Percentiles rank a stretch among this genome's conserved stretches.
Conservation (phyloP, 805 yeast genomes). For the Spathaspora arborariae region DNA sequence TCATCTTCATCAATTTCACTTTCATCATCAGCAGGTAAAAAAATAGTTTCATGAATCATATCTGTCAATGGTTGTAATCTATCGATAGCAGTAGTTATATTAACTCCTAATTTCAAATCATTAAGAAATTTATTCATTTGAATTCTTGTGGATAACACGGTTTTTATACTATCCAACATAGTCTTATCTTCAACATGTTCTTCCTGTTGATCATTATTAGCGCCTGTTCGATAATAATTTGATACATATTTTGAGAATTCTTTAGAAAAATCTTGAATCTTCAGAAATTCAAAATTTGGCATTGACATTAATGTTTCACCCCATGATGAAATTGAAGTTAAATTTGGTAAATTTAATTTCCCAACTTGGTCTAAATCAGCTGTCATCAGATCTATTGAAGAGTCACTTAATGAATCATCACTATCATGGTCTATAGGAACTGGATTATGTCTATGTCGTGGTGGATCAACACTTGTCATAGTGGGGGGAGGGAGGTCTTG, state of each 20-base stretch:
- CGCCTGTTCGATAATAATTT: slow-evolving; percentile 15
- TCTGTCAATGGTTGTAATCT: slow-evolving; percentile 45
- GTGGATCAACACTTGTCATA: background rate
- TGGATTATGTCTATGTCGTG: background rate
- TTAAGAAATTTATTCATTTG: slow-evolving; percentile 39
- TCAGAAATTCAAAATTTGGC: slow-evolving; percentile 20
- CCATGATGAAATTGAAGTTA: slow-evolving; percentile 18
- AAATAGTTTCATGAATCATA: slow-evolving; percentile 44
- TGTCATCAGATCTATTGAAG: slow-evolving; percentile 33
- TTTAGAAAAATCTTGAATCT: slow-evolving; percentile 22
- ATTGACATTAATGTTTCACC: slow-evolving; percentile 20
- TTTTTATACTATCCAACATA: slow-evolving; percentile 30
- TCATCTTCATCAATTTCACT: slow-evolving; percentile 22
- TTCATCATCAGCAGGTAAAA: slow-evolving; percentile 48
- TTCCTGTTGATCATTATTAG: slow-evolving; percentile 8
- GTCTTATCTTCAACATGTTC: slow-evolving; percentile 14
- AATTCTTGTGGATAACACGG: slow-evolving; percentile 37
- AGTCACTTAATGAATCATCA: slow-evolving; percentile 1
- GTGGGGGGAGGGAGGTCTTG: background rate
- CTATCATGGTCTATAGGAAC: background rate
- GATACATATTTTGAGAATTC: slow-evolving; percentile 30
- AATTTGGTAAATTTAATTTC: slow-evolving; percentile 25
- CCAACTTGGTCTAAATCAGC: slow-evolving; percentile 54
- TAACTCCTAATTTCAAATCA: slow-evolving; percentile 44
- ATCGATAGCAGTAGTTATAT: slow-evolving; percentile 49